Base-by-base conservation (phyloP, 805 yeast genomes). In the Sungouiozyma ichnusensis region DNA sequence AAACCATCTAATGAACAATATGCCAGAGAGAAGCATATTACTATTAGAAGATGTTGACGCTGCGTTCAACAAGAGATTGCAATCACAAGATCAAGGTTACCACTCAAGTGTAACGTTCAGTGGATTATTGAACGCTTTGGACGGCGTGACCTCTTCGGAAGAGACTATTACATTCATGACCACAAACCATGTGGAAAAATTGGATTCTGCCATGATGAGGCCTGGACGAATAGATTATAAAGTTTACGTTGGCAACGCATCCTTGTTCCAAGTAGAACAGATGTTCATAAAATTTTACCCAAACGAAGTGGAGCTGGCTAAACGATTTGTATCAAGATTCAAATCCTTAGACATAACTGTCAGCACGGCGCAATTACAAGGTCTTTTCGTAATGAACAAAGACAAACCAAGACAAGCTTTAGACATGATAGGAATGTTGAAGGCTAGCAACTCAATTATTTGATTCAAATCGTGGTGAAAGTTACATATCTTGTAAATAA, bases 131-230 rank as follows among this genome's bases (percentile, higher is more conserved):
- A 92, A 92, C 58, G 95, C 98, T 0, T 68, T 92, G 38, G 98
- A 92, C 61, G 98, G 98, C 37, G 97, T 92, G 15, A 92, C 97
- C 3, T 85, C 95, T 20, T 95, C 97, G 1, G 98, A 92, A 57
- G 97, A 92, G 57, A 82, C 95, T 37, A 72, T 92, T 29, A 90
- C 97, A 0, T 92, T 92, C 63, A 92, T 92, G 98, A 92, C 98
- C 16, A 90, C 98, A 16, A 92, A 92, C 62, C 98, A 92, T 57
- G 96, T 97, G 0, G 97, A 92, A 48, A 77, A 77, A 48, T 68
- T 92, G 33, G 98, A 92, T 55, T 86, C 96, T 1, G 98, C 98
- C 0, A 72, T 92, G 36, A 66, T 92, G 59, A 73, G 98, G 49
- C 98, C 98, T 0, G 98, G 98, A 2, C 73, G 98, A 63, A 81